Conservation (phyloP, 306 rosid species). For the Heteromeles arbutifolia region DNA sequence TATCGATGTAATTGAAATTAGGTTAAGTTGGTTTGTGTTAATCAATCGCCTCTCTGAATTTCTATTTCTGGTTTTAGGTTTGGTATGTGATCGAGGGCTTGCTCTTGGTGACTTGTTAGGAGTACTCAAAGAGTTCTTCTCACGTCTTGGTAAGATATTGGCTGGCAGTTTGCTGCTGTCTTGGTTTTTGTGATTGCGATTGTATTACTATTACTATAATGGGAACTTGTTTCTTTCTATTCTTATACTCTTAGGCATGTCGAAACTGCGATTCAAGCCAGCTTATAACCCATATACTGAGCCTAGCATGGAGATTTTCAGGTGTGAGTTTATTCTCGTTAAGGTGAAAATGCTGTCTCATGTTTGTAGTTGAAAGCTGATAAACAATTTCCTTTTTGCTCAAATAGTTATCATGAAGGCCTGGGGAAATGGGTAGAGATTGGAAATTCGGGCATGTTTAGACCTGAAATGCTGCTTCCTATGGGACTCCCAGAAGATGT, state of each 20-base stretch:
- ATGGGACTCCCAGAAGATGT: slow-evolving; percentile 99
- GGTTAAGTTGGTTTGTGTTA: too few species aligned
- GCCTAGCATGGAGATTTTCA: slow-evolving; percentile 98
- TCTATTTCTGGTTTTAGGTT: slow-evolving; percentile 40
- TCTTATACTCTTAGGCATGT: slow-evolving; percentile 55
- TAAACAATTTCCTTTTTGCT: background rate
- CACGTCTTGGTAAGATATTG: slow-evolving; percentile 59
- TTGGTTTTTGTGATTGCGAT: background rate
- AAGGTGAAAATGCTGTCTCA: background rate
- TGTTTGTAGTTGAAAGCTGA: slow-evolving; percentile 8
- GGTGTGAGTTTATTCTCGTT: slow-evolving; percentile 29
- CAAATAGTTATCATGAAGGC: slow-evolving; percentile 83
- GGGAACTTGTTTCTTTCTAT: background rate
- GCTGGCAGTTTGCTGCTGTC: background rate
- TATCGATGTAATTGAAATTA: too few species aligned
- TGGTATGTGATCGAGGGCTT: slow-evolving; percentile 88
- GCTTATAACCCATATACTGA: slow-evolving; percentile 96
- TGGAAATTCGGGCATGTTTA: slow-evolving; percentile 95
- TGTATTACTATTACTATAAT: background rate
- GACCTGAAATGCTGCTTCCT: slow-evolving; percentile 96
- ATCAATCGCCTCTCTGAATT: background rate
- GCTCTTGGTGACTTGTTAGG: slow-evolving; percentile 82
- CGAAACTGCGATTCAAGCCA: slow-evolving; percentile 78
- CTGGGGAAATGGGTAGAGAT: slow-evolving; percentile 84
- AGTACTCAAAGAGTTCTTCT: slow-evolving; percentile 80